Conservation (phyloP, 129 eudicot genomes). For the Rutidosis leptorrhynchoides region DNA sequence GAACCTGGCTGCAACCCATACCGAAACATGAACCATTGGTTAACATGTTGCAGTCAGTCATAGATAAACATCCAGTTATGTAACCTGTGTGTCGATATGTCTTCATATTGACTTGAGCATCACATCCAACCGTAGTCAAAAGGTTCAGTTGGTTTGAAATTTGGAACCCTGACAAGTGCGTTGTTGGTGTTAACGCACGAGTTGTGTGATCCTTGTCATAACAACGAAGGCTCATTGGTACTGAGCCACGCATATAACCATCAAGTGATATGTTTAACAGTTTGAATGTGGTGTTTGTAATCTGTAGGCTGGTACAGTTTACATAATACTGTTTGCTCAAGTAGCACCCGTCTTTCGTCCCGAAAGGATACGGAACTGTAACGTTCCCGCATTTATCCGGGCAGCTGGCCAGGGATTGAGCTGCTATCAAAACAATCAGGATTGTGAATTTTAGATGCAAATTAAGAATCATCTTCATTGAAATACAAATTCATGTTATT, state of each 20-base stretch:
- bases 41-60: background rate
- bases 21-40: slow-evolving; percentile 19
- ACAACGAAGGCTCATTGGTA: slow-evolving; percentile 22
- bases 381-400: slow-evolving; percentile 24
- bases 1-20: slow-evolving; percentile 29
- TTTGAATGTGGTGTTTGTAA: background rate
- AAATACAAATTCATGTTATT: background rate
- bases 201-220: background rate
- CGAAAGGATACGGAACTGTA: slow-evolving; percentile 23
- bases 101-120: slow-evolving; percentile 22
- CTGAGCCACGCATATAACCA: slow-evolving; percentile 14
- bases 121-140: slow-evolving; percentile 34
- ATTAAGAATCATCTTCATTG: background rate
- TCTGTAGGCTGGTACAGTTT: slow-evolving; percentile 5
- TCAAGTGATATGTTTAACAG: slow-evolving; percentile 11
- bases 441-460: background rate
- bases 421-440: background rate
- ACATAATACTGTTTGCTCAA: slow-evolving; percentile 12
- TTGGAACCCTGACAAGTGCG: slow-evolving; percentile 6
- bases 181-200: no score
- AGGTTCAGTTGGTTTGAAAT: slow-evolving; percentile 22
- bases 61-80: slow-evolving; percentile 10
- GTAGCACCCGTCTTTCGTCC: slow-evolving; percentile 22
- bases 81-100: background rate
- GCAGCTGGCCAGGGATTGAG: slow-evolving; percentile 18